Evolutionary conservation across 1,139 yeast species (phyloP), one percentile per base, ranked within the genome.

Genomic region (Kodamaea plutei): DNA sequence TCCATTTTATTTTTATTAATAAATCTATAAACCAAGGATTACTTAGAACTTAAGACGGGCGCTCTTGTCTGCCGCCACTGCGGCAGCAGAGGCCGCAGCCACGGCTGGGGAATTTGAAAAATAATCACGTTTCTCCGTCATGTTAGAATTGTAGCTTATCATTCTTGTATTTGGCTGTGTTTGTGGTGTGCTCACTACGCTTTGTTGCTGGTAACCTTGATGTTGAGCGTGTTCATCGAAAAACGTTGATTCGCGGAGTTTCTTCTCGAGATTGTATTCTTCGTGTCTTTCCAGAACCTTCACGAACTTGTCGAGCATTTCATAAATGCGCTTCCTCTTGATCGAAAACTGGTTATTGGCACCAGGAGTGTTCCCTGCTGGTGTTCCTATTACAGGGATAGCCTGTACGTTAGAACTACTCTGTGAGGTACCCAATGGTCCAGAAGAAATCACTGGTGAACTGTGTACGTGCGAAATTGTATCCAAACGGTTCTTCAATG

Each of bases 401-500:
- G 47, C 32, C n/a, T n/a, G n/a, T 3, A 45, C 48, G 3, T 61
- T 57, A 2, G 58, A 47, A 3, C 50, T 20, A 6, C 40, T 36
- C n/a, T 18, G 20, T 8, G 23, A 11, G 14, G n/a, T 21, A 8
- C 8, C 8, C 9, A 52, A 40, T 6, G 48, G 33, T 1, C 48
- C 25, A 3, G 41, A 25, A 8, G 42, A 36, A 1, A 43, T 31
- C 11, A 41, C 36, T 18, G 36, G 42, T 17, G 54, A 42, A 13
- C 43, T 48, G 27, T 45, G 48, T 5, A 56, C 53, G 12, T 50
- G 53, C 1, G 63, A 50, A 4, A 59, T 50, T 1, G 84, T 69
- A 34, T 74, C 74, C 33, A 91, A 67, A 38, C 99, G 68, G 50
- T 83, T 85, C 41, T 82, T 81, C 40, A 93, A 67, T 0, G 84